Evolutionary conservation across 163 green algal genomes (phyloP).

Genomic region (Chloromonas sp.): DNA sequence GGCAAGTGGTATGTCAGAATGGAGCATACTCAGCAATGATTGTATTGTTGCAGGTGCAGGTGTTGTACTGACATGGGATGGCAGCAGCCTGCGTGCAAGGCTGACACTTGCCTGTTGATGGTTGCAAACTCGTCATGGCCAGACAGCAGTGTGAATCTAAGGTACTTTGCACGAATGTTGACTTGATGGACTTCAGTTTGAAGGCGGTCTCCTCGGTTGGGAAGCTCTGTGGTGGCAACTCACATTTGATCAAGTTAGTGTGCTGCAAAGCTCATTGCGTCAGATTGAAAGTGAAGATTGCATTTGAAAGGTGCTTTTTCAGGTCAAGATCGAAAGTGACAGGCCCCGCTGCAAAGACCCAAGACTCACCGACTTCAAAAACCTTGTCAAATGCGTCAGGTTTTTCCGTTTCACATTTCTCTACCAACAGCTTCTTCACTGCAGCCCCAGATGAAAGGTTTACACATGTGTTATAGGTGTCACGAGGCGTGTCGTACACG

Average conservation of each 20-base stretch:
- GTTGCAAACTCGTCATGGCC: slow-evolving; percentile 42
- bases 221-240: slow-evolving; percentile 20
- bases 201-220: slow-evolving; percentile 23
- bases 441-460: not conserved
- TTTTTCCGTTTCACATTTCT: slow-evolving; percentile 34
- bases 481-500: not conserved
- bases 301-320: too few relatives aligned
- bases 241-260: too few relatives aligned
- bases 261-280: too few relatives aligned
- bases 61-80: not conserved
- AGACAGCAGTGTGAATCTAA: slow-evolving; percentile 32
- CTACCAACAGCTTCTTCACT: slow-evolving; percentile 40
- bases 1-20: not conserved
- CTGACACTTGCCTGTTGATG: slow-evolving; percentile 27
- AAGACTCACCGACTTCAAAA: slow-evolving; percentile 44
- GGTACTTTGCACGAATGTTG: slow-evolving; percentile 34
- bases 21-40: too few relatives aligned
- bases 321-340: not conserved
- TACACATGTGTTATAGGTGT: not conserved
- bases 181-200: slow-evolving; percentile 45
- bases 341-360: too few relatives aligned
- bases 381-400: slow-evolving; percentile 39
- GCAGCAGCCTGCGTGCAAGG: not conserved
- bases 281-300: too few relatives aligned
- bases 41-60: not conserved